phyloP scores from a whole-genome alignment of 768 basidiomycete species.

The Termitomyces sp. region DNA sequence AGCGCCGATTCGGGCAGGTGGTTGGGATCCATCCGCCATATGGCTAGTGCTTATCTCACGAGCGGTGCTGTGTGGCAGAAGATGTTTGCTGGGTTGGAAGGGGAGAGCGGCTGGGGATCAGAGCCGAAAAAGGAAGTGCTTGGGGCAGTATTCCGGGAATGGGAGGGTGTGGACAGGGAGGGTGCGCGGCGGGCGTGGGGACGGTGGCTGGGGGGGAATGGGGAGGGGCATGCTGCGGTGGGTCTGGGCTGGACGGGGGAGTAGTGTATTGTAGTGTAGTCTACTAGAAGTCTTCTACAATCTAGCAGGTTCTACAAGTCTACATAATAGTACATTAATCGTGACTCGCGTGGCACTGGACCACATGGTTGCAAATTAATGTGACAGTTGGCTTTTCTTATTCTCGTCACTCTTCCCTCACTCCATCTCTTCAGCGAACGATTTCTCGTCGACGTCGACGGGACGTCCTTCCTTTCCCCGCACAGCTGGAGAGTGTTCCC shows the following conservation, averaged over 20 bases:
- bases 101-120: constrained; percentile 5
- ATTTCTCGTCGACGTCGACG: constrained; percentile 21
- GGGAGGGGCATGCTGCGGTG: constrained; percentile 35
- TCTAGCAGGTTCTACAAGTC: no score
- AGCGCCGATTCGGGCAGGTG: constrained; percentile 17
- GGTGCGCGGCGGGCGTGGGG: constrained; percentile 17
- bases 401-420: constrained; percentile 18
- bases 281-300: no score
- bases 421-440: neutral
- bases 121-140: neutral
- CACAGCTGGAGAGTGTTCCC: constrained; percentile 1
- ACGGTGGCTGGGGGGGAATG: constrained; percentile 42
- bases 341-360: constrained; percentile 1
- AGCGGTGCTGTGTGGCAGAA: constrained; percentile 40
- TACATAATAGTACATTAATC: no score
- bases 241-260: no score
- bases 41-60: constrained; percentile 39
- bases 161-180: neutral
- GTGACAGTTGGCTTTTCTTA: constrained; percentile 18
- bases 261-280: no score
- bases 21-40: constrained; percentile 32
- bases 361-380: constrained; percentile 16
- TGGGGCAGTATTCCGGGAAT: neutral
- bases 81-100: constrained; percentile 31
- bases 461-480: constrained; percentile 23